Base-by-base conservation (phyloP, 441 rosid species). In the Erodium trifolium region DNA sequence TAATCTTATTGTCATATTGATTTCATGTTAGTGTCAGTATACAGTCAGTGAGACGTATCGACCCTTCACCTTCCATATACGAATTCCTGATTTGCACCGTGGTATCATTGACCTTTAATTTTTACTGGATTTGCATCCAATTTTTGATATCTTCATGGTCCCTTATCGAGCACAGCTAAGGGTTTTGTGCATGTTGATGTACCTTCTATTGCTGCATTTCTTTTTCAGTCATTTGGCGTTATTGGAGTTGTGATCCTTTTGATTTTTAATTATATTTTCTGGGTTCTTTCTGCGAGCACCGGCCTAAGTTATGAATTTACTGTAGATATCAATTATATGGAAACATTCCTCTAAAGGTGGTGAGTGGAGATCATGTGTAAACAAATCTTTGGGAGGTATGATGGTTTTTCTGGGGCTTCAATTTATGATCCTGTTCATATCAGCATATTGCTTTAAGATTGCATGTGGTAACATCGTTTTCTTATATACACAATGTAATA, bases 241-340 rank as follows among this genome's bases (percentile, higher is more conserved):
- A n/a, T 53, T 53, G 23, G 60, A 53, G 10, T 16, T 53, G 60
- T 53, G 10, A 53, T n/a, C 59, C 59, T 13, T 51, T 51, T 4
- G 13, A 51, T 16, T 53, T 53, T 41, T 37, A 0, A n/a, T 13
- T 16, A 5, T 53, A 5, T 2, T 67, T 14, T 68, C 66, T 14
- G 29, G 9, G 43, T 74, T 59, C 49, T 29, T 67, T 49, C 10
- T 8, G 34, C 12, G 13, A 4, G 31, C 63, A 6, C 69, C 47
- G 57, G 69, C 27, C 60, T 49, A 39, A 59, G 45, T 12, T 64
- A 70, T 65, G 18, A 47, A 66, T 16, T 80, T 18, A 16, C 55
- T 77, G 77, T 77, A 95, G 99, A 79, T 95, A 69, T 83, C 86
- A 63, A 90, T 89, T 12, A 86, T 95, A 75, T 95, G 99, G 98